Base-by-base conservation (phyloP, 2,329 filamentous ascomycete species). In the Pseudodiploospora longispora region DNA sequence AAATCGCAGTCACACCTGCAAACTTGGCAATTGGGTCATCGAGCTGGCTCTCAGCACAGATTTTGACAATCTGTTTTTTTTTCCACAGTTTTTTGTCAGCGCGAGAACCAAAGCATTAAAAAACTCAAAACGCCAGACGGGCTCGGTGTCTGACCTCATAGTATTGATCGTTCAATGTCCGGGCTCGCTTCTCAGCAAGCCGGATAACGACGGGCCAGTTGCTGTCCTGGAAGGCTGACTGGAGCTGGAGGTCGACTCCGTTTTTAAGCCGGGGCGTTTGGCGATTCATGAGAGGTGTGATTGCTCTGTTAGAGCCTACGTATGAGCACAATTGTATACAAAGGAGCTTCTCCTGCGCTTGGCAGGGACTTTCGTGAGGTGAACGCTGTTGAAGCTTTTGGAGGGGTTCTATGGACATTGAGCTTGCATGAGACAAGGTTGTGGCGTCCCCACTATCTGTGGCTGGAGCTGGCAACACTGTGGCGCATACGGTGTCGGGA, bases 221-320 rank as follows among this genome's bases (percentile, higher is more conserved):
- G 41, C 70, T 65, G 43, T 76, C 73, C 35, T 66, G 64, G 45
- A 76, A 81, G 42, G 74, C 74, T 10, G 69, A 66, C 61, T 78
- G 72, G 7, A 81, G 65, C 62, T 76, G 71, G 41, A 74, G 63
- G 50, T 76, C 73, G 41, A 75, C 70, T 48, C 67, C 72, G 54
- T 67, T 70, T 52, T 68, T 74, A 38, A 77, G 67, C 35, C 50
- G 55, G 44, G 64, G 64, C 47, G 57, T 51, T 48, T 58, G 54
- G 46, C 57, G 59, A 52, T 58, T 58, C 64, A 66, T 66, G 52
- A 47, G 49, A 47, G 47, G 46, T 41, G 49, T 30, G 35, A 19
- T 19, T 19, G 19, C 19, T 19, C 19, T 19, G 19, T 19, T 19
- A 19, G 19, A 19, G 19, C 19, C 19, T 19, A 19, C 19, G 19